These are phyloP conservation scores for Fusarium brevicatenulatum DNA, from an alignment of 2,329 filamentous ascomycete species.

Conservation along the genomic window DNA sequence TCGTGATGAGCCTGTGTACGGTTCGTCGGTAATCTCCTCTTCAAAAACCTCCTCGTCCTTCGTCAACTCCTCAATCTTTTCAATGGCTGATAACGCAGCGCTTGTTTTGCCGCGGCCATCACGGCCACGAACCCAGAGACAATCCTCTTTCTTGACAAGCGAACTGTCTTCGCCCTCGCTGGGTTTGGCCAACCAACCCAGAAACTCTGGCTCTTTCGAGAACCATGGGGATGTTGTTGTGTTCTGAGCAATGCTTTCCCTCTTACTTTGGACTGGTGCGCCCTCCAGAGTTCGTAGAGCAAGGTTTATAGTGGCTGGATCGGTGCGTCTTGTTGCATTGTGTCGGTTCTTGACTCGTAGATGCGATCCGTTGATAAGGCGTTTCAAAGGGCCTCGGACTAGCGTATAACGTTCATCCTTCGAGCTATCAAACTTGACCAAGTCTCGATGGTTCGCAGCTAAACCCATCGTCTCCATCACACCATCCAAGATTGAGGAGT, in stretches of 20 bases:
- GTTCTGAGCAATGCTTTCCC: conserved; percentile 43
- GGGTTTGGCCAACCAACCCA: conserved; percentile 48
- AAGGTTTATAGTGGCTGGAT: conserved; percentile 46
- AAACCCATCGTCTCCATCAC: conserved; percentile 49
- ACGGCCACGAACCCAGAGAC: conserved; percentile 53
- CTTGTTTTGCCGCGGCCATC: conserved; percentile 56
- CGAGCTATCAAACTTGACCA: conserved; percentile 55
- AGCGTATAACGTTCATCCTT: conserved; percentile 52
- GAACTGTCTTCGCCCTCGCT: background rate
- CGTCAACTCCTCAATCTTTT: conserved; percentile 49
- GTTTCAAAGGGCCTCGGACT: conserved; percentile 52
- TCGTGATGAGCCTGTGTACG: conserved; percentile 22
- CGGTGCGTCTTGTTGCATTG: conserved; percentile 51
- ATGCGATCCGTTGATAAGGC: conserved; percentile 50
- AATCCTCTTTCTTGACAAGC: conserved; percentile 42
- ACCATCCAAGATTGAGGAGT: conserved; percentile 53
- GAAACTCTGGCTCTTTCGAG: conserved; percentile 49
- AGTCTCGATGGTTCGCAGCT: conserved; percentile 51
- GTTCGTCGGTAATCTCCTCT: conserved; percentile 25
- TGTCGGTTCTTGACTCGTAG: conserved; percentile 51
- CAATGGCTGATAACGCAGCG: conserved; percentile 52
- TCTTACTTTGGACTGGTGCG: conserved; percentile 48
- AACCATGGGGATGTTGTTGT: conserved; percentile 53
- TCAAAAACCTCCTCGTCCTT: conserved; percentile 46
- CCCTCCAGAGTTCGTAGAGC: conserved; percentile 50